Percentiles rank a stretch among this genome's conserved stretches.
phyloP scores from a whole-genome alignment of 2,329 filamentous ascomycete species.

The Emmonsiellopsis sp. region DNA sequence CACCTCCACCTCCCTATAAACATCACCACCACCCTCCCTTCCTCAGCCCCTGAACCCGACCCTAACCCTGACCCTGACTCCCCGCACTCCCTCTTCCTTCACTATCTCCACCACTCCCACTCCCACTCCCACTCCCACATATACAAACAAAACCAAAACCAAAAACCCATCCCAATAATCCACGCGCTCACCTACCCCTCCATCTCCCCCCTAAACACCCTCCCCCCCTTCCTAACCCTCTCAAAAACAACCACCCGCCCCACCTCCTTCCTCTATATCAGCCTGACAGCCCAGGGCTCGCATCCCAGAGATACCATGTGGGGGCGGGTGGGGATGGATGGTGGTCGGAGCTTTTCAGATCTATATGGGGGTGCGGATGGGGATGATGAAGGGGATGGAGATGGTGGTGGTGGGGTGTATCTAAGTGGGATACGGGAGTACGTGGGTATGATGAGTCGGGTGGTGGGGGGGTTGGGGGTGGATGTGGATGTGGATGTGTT shows the following conservation, averaged over 20 bases:
- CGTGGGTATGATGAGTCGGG: constrained; percentile 18
- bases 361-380: too few species aligned
- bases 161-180: neutral
- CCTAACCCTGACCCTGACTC: too few species aligned
- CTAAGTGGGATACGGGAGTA: constrained; percentile 25
- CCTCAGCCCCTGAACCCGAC: too few species aligned
- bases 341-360: too few species aligned
- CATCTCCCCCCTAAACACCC: constrained; percentile 27
- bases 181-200: constrained; percentile 11
- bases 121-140: neutral
- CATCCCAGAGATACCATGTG: constrained; percentile 8
- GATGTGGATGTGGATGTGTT: constrained; percentile 35
- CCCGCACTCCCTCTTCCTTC: too few species aligned
- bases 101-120: neutral
- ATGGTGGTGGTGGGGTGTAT: neutral
- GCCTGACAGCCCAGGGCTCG: constrained; percentile 25
- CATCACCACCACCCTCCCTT: too few species aligned
- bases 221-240: constrained; percentile 11
- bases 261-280: constrained; percentile 36
- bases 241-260: constrained; percentile 4
- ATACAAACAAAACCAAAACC: neutral
- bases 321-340: too few species aligned
- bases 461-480: constrained; percentile 27
- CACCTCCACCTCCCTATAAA: too few species aligned
- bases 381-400: too few species aligned